Evolutionary conservation across 1,284 basidiomycete genomes (phyloP), one percentile per base, ranked within the genome.

Genomic region (Cutaneotrichosporon sp.): DNA sequence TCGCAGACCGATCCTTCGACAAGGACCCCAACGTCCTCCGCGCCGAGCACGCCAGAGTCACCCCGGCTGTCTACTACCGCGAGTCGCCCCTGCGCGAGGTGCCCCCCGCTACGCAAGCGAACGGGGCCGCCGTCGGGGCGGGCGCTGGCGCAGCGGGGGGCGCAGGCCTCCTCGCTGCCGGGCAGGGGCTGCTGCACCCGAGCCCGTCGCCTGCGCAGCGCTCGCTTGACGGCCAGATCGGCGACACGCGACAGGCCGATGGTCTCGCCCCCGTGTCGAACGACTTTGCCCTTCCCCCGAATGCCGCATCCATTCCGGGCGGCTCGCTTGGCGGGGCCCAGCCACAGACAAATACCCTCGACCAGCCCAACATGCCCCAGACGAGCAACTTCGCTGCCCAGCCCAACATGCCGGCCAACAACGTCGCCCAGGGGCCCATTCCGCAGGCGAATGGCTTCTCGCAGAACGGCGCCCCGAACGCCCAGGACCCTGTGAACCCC

Each of bases 1-100:
- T 57, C 46, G 55, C 55, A 24, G 55, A 57, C 55, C 33, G 55
- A 33, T 16, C 31, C 18, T 33, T 49, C 24, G 55, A 57, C 55
- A 46, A 22, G 20, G 33, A 49, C 34, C 55, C 55, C 33, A 50
- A 50, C 47, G 14, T 29, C 25, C 47, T 50, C 27, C 16, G 25
- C 8, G 47, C 47, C 18, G 47, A 50, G 27, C 47, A 50, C 27
- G 47, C 24, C 25, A 27, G 14, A 27, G 47, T 50, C 25, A 8
- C 25, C 25, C 47, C 47, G 47, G 47, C 24, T 14, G 13, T 50
- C 18, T 50, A 50, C 47, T 29, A 50, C 47, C 27, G 25, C 47
- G 25, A 25, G 38, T 42, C 38, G 38, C 38, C 18, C 4, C 18
- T 42, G 18, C 38, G 38, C 38, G 38, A 42, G 18, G 38, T 42